Conservation (phyloP, 345 rosid species). For the Adansonia digitata region DNA sequence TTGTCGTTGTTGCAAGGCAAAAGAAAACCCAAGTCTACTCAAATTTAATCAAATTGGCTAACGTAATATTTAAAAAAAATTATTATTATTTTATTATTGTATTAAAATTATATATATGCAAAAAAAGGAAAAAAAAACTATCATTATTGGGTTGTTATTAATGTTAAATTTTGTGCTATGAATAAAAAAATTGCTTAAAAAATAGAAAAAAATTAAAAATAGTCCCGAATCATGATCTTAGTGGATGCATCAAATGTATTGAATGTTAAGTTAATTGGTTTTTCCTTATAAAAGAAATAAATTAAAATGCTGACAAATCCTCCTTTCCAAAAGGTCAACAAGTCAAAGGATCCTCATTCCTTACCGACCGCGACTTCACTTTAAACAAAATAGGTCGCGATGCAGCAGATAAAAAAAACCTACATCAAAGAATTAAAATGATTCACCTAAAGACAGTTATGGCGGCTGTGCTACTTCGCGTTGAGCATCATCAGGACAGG, state of each 20-base stretch:
- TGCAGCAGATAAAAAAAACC: no score
- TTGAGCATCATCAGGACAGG: neutral
- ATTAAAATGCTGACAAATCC: neutral
- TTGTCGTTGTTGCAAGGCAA: no score
- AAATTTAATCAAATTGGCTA: no score
- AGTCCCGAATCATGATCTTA: neutral
- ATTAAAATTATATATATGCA: no score
- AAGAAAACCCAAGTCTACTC: no score
- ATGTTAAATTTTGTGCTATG: no score
- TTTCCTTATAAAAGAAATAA: neutral
- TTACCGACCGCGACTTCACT: neutral
- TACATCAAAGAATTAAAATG: neutral
- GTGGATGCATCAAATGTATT: neutral
- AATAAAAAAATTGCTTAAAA: no score
- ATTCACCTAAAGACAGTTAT: neutral
- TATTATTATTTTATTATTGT: no score
- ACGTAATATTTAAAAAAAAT: no score
- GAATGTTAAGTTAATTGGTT: neutral
- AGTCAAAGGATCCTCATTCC: neutral
- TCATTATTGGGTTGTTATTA: no score
- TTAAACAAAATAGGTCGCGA: neutral
- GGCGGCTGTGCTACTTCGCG: neutral
- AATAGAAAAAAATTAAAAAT: neutral
- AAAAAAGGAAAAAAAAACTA: no score
- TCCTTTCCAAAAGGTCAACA: neutral